Percentiles rank a stretch among this genome's conserved stretches.
Conservation (phyloP, 2,329 filamentous ascomycete genomes). For the Cladosporium sp. region DNA sequence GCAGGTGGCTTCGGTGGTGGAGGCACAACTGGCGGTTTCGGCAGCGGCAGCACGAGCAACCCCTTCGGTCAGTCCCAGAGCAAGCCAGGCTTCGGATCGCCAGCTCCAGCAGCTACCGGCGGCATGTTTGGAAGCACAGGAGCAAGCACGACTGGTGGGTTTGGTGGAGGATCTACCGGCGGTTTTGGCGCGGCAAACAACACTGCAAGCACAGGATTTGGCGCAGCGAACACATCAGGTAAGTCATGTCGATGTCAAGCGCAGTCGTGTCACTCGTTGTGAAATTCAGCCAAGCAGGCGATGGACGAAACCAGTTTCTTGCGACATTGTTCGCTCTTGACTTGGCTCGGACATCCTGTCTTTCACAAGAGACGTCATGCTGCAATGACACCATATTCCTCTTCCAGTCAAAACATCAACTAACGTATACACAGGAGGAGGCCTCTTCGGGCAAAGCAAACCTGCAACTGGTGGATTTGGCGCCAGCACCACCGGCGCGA, state of each 20-base stretch:
- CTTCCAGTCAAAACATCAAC: conserved; percentile 15
- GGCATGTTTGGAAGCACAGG: conserved; percentile 36
- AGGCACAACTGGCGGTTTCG: conserved; percentile 21
- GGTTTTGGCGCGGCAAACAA: conserved; percentile 28
- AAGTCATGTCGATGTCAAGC: not conserved
- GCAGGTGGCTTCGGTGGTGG: conserved; percentile 16
- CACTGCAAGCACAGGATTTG: conserved; percentile 34
- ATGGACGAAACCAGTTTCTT: too few relatives aligned
- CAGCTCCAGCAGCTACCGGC: conserved; percentile 34
- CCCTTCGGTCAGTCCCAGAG: conserved; percentile 41
- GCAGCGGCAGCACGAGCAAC: conserved; percentile 16
- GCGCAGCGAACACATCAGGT: conserved; percentile 22
- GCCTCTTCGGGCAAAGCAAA: conserved; percentile 35
- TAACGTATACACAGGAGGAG: conserved; percentile 28
- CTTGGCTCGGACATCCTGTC: too few relatives aligned
- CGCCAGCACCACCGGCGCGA: conserved; percentile 22
- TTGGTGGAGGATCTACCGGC: conserved; percentile 42
- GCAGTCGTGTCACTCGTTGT: too few relatives aligned
- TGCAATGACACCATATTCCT: not conserved
- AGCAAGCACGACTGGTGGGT: conserved; percentile 37
- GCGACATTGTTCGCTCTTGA: too few relatives aligned
- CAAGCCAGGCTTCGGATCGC: conserved; percentile 48
- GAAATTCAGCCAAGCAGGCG: too few relatives aligned
- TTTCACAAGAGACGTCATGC: not conserved
- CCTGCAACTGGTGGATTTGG: conserved; percentile 34